Percentiles rank a stretch among this genome's conserved stretches.
Conservation (phyloP, 2,329 filamentous ascomycete genomes). For the Colletotrichum australisinense region DNA sequence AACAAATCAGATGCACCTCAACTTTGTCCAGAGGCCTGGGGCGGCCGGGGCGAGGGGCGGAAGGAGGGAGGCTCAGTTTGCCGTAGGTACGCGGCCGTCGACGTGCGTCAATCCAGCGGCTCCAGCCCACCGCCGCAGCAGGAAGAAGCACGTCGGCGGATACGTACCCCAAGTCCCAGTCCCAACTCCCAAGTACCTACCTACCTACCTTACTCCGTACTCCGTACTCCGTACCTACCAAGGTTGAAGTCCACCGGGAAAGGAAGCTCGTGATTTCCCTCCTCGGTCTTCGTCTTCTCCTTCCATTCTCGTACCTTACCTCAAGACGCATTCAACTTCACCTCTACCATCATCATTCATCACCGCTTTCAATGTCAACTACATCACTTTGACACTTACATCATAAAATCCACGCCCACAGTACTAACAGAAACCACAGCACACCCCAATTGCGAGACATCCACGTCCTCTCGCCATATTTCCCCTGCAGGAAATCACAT, state of each 20-base stretch:
- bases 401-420: background rate
- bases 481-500: conserved; percentile 28
- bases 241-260: background rate
- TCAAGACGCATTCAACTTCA: background rate
- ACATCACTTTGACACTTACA: background rate
- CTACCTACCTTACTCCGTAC: no score
- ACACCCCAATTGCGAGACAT: background rate
- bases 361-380: background rate
- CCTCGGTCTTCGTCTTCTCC: background rate
- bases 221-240: no score
- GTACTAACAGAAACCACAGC: background rate
- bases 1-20: conserved; percentile 15
- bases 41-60: conserved; percentile 3
- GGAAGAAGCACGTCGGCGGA: background rate
- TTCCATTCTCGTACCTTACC: background rate
- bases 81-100: conserved; percentile 33
- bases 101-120: conserved; percentile 11
- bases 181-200: no score
- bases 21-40: conserved; percentile 24
- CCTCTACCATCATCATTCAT: background rate
- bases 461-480: background rate
- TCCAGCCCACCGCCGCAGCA: conserved; percentile 5
- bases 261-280: conserved; percentile 5
- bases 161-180: background rate
- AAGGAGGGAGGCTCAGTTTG: conserved; percentile 23